phyloP scores from a whole-genome alignment of 1,284 basidiomycete species.

The Malassezia caprae region DNA sequence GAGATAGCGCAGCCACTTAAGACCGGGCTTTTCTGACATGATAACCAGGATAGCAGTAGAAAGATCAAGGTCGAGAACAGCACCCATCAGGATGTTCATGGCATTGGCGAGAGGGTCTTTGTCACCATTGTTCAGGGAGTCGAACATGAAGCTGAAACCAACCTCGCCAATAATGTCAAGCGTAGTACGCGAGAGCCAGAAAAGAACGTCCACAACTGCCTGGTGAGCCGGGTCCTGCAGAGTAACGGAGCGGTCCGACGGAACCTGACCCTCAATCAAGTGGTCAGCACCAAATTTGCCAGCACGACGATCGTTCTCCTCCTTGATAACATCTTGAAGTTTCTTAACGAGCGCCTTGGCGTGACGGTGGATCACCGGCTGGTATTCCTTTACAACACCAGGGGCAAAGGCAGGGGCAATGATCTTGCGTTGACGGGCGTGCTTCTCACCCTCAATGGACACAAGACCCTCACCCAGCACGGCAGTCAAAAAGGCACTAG shows the following conservation, averaged over 20 bases:
- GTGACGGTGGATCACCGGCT: constrained; percentile 22
- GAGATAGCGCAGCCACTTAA: constrained; percentile 34
- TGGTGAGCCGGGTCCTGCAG: constrained; percentile 1
- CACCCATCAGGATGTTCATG: constrained; percentile 14
- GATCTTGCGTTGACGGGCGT: constrained; percentile 32
- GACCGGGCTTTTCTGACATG: constrained; percentile 23
- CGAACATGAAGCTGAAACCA: constrained; percentile 36
- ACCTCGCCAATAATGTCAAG: constrained; percentile 43
- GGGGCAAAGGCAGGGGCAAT: constrained; percentile 33
- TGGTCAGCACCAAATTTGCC: constrained; percentile 17
- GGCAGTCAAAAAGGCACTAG: constrained; percentile 25
- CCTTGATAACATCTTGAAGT: constrained; percentile 15
- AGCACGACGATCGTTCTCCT: constrained; percentile 23
- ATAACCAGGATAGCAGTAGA: constrained; percentile 7
- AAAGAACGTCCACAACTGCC: constrained; percentile 24
- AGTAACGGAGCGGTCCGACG: not conserved
- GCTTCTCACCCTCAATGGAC: constrained; percentile 38
- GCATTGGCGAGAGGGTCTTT: constrained; percentile 16
- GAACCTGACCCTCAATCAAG: not conserved
- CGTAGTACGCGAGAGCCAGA: constrained; percentile 31
- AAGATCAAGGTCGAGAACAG: constrained; percentile 13
- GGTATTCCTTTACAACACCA: constrained; percentile 22
- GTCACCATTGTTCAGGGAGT: constrained; percentile 26
- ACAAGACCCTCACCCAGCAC: constrained; percentile 40
- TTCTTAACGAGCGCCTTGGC: constrained; percentile 26